A percentile compares a stretch with the other conserved stretches of the same genome.
Conservation (phyloP, 2,329 filamentous ascomycete species). For the Fusarium tricinctum region DNA sequence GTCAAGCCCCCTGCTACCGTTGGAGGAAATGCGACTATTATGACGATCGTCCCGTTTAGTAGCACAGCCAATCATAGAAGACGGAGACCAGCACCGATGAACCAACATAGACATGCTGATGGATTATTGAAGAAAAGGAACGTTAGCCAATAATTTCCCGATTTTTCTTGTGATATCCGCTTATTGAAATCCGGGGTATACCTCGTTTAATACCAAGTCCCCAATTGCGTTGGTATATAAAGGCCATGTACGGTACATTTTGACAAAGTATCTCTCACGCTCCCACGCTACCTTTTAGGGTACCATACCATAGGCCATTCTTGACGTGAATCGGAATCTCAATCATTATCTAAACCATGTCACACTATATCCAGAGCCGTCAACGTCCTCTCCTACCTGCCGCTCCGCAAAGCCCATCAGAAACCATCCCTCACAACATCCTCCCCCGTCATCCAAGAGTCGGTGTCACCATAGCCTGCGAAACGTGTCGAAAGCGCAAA, state of each 20-base stretch:
- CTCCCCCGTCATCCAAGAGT: not conserved
- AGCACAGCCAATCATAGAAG: not conserved
- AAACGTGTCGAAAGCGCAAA: slow-evolving; percentile 19
- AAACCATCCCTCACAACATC: rapidly evolving
- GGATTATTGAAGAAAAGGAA: not conserved
- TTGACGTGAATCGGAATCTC: rapidly evolving
- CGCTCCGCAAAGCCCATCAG: not conserved
- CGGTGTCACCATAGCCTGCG: slow-evolving; percentile 15
- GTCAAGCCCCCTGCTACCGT: not conserved
- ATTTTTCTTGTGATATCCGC: rapidly evolving
- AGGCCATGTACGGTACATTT: rapidly evolving
- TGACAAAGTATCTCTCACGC: not conserved
- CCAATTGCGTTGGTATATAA: not conserved
- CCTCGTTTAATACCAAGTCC: not conserved
- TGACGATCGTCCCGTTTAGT: not conserved
- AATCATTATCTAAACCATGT: not conserved
- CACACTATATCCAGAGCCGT: not conserved
- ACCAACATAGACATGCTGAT: not conserved
- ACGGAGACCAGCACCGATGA: not conserved
- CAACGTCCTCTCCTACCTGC: slow-evolving; percentile 20
- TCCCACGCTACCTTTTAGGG: not conserved
- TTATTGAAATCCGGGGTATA: rapidly evolving
- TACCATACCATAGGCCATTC: rapidly evolving
- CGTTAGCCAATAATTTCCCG: not conserved
- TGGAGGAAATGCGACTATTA: not conserved